Conservation (phyloP, 2,329 filamentous ascomycete species). For the Neonectria sp. region DNA sequence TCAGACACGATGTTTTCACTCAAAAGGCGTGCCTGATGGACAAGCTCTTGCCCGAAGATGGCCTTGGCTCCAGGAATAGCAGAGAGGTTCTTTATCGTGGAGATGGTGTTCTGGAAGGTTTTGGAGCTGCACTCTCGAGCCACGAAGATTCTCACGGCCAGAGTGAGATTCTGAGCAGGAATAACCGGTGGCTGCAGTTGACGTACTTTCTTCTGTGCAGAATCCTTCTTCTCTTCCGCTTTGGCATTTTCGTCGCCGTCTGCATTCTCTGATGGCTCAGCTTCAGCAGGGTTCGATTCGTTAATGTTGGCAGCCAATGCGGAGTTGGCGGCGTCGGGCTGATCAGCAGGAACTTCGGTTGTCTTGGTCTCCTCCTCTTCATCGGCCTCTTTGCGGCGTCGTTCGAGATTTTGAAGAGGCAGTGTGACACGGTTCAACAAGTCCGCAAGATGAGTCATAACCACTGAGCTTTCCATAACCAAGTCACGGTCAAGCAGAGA, state of each 20-base stretch:
- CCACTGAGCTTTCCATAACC: constrained; percentile 96
- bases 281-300: constrained; percentile 44
- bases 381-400: constrained; percentile 82
- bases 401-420: constrained; percentile 85
- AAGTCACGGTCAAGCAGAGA: constrained; percentile 92
- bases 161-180: constrained; percentile 88
- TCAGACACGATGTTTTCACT: constrained; percentile 89
- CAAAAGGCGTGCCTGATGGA: constrained; percentile 86
- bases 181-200: constrained; percentile 85
- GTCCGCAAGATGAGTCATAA: constrained; percentile 94
- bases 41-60: constrained; percentile 93
- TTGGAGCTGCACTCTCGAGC: constrained; percentile 97
- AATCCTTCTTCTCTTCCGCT: constrained; percentile 57
- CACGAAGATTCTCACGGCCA: constrained; percentile 97
- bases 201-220: constrained; percentile 66
- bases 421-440: constrained; percentile 90
- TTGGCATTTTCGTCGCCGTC: constrained; percentile 45
- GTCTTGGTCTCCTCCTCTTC: constrained; percentile 62
- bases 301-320: constrained; percentile 44
- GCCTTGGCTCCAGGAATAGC: constrained; percentile 91
- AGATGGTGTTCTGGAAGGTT: constrained; percentile 97
- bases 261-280: constrained; percentile 46
- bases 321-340: constrained; percentile 50
- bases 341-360: constrained; percentile 37
- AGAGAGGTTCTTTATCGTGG: constrained; percentile 98